Conservation (phyloP, 1,284 basidiomycete species). For the Mycosarcoma maydis region DNA sequence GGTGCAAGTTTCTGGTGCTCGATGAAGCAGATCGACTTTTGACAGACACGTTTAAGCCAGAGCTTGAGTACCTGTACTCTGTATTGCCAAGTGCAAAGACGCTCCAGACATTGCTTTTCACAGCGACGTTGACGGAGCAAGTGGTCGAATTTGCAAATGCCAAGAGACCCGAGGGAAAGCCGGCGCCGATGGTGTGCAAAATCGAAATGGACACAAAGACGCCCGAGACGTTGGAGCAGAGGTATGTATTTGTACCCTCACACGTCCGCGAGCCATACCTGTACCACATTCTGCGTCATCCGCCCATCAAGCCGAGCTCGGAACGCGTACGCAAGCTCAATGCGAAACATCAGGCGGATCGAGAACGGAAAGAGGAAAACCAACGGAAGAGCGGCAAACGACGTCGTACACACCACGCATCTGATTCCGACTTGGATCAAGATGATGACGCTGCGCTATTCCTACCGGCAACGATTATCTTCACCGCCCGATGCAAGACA, state of each 20-base stretch:
- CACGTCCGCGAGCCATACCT: slow-evolving; percentile 94
- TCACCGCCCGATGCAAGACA: slow-evolving; percentile 85
- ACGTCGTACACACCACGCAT: slow-evolving; percentile 14
- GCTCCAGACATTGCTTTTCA: slow-evolving; percentile 94
- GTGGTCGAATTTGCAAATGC: slow-evolving; percentile 83
- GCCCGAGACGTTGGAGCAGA: slow-evolving; percentile 84
- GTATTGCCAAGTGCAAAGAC: slow-evolving; percentile 76
- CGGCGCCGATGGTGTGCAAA: slow-evolving; percentile 85
- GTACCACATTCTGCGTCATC: slow-evolving; percentile 85
- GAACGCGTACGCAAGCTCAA: slow-evolving; percentile 56
- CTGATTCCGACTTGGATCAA: slow-evolving; percentile 27
- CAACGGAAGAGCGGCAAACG: slow-evolving; percentile 38
- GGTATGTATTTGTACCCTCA: slow-evolving; percentile 91
- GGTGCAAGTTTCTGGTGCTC: slow-evolving; percentile 87
- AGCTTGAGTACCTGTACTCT: slow-evolving; percentile 79
- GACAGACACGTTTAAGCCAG: slow-evolving; percentile 87
- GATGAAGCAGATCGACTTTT: slow-evolving; percentile 96
- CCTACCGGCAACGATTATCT: slow-evolving; percentile 88
- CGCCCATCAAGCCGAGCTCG: slow-evolving; percentile 70
- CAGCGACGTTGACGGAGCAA: slow-evolving; percentile 88
- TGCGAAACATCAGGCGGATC: slow-evolving; percentile 63
- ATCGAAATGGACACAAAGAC: slow-evolving; percentile 81
- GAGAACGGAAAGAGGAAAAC: slow-evolving; percentile 35
- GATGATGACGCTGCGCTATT: slow-evolving; percentile 23
- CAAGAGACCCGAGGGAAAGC: slow-evolving; percentile 81